phyloP scores from a whole-genome alignment of 2,329 filamentous ascomycete species.

The Aspergillus glaucus region DNA sequence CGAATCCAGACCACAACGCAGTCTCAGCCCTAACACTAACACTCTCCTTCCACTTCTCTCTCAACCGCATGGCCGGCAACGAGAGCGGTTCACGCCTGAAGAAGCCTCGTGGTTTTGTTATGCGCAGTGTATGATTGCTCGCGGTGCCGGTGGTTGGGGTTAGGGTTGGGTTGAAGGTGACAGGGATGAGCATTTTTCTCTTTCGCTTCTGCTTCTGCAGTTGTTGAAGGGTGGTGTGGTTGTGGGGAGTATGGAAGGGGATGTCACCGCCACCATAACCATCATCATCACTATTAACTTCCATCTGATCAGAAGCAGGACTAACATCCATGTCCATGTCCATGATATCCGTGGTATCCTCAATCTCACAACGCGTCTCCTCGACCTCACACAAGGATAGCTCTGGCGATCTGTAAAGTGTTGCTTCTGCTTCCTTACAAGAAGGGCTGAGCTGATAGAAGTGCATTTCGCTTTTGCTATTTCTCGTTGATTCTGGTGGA shows the following conservation, averaged over 20 bases:
- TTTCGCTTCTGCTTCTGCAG: too few species aligned
- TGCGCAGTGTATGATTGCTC: background rate
- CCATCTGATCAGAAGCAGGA: background rate
- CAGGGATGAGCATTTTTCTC: too few species aligned
- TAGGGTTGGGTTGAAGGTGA: background rate
- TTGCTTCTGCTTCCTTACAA: too few species aligned
- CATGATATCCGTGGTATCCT: background rate
- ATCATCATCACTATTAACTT: background rate
- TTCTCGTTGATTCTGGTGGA: background rate
- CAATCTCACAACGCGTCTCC: background rate
- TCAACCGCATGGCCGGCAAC: background rate
- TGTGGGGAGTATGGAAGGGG: too few species aligned
- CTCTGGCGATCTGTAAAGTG: too few species aligned
- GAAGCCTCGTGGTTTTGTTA: background rate
- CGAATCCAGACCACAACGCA: background rate
- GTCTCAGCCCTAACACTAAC: background rate
- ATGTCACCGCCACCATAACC: background rate
- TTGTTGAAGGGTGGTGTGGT: too few species aligned
- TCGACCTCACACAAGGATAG: background rate
- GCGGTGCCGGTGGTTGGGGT: background rate
- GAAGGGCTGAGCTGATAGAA: background rate
- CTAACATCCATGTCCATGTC: background rate
- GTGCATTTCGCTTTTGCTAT: background rate
- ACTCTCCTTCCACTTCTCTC: background rate
- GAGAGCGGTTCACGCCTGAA: background rate